A percentile compares a stretch with the other conserved stretches of the same genome.
phyloP scores from a whole-genome alignment of 306 rosid species.

The Vicia sativa region DNA sequence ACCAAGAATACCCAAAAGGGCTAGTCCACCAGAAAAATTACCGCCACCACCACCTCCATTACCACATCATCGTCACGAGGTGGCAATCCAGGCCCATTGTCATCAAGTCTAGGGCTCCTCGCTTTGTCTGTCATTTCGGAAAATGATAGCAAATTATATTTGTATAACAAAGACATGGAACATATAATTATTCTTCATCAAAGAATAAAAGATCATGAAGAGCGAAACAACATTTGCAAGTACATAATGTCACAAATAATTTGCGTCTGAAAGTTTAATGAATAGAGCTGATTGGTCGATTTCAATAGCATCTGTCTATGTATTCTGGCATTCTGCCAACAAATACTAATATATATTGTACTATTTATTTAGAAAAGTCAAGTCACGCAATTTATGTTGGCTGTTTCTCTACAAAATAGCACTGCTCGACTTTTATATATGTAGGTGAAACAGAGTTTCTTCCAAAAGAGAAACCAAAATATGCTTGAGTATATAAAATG shows the following conservation, averaged over 20 bases:
- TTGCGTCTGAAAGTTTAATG: not conserved
- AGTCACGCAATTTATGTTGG: not conserved
- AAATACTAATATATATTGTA: not conserved
- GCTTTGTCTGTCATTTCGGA: slow-evolving; percentile 70
- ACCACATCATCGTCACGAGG: slow-evolving; percentile 66
- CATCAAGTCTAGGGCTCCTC: slow-evolving; percentile 64
- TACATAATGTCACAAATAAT: not conserved
- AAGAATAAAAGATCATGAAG: not conserved
- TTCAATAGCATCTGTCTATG: not conserved
- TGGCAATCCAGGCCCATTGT: slow-evolving; percentile 75
- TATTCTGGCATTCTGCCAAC: not conserved
- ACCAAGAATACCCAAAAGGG: slow-evolving; percentile 82
- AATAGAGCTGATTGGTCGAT: not conserved
- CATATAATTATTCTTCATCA: not conserved
- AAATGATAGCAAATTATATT: slow-evolving; percentile 8
- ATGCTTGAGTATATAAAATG: not conserved
- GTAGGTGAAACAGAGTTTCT: not conserved
- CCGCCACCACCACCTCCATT: slow-evolving; percentile 83
- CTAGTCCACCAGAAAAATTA: slow-evolving; percentile 73
- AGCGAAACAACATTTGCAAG: not conserved
- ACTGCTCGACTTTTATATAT: not conserved
- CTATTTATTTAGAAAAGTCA: not conserved
- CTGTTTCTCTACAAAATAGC: not conserved
- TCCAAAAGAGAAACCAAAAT: not conserved
- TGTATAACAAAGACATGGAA: not conserved